These are phyloP conservation scores for Cytospora paraplurivora DNA, from an alignment of 2,329 filamentous ascomycete species.

Conservation along the genomic window DNA sequence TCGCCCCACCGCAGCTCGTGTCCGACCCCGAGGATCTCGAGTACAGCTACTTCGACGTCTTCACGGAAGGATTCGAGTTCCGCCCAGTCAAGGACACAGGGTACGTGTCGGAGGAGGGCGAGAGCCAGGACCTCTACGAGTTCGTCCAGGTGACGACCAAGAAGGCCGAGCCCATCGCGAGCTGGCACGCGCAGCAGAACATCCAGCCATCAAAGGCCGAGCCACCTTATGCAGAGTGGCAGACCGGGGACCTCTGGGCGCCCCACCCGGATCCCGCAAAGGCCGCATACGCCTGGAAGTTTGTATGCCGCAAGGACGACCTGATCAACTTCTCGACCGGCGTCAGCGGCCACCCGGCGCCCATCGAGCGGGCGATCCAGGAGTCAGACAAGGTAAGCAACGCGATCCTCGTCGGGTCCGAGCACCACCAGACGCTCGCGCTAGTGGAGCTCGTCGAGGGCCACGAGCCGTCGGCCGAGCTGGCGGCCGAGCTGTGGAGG, in stretches of 20 bases:
- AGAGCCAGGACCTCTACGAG: slow-evolving; percentile 28
- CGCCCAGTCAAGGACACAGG: slow-evolving; percentile 27
- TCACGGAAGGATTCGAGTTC: slow-evolving; percentile 28
- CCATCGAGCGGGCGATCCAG: slow-evolving; percentile 29
- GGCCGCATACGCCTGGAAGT: slow-evolving; percentile 31
- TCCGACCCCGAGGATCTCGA: slow-evolving; percentile 29
- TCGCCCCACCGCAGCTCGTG: slow-evolving; percentile 26
- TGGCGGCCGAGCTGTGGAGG: slow-evolving; percentile 28
- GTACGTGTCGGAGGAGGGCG: slow-evolving; percentile 24
- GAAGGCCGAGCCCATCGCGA: slow-evolving; percentile 26
- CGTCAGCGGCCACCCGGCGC: slow-evolving; percentile 30
- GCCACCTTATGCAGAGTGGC: slow-evolving; percentile 28
- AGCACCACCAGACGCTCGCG: slow-evolving; percentile 30
- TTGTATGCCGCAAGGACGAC: slow-evolving; percentile 34
- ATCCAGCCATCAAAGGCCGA: slow-evolving; percentile 18
- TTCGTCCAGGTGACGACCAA: slow-evolving; percentile 29
- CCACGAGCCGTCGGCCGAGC: slow-evolving; percentile 6
- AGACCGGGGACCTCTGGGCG: slow-evolving; percentile 32
- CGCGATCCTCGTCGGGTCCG: slow-evolving; percentile 29
- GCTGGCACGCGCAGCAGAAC: slow-evolving; percentile 27
- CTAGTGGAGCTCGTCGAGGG: slow-evolving; percentile 29
- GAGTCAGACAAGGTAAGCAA: slow-evolving; percentile 21
- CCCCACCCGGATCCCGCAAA: slow-evolving; percentile 32
- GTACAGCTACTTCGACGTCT: slow-evolving; percentile 32
- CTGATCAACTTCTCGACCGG: slow-evolving; percentile 32